These are phyloP conservation scores for Acorus gramineus DNA, from an alignment of 106 monocot species.

Conservation along the genomic window DNA sequence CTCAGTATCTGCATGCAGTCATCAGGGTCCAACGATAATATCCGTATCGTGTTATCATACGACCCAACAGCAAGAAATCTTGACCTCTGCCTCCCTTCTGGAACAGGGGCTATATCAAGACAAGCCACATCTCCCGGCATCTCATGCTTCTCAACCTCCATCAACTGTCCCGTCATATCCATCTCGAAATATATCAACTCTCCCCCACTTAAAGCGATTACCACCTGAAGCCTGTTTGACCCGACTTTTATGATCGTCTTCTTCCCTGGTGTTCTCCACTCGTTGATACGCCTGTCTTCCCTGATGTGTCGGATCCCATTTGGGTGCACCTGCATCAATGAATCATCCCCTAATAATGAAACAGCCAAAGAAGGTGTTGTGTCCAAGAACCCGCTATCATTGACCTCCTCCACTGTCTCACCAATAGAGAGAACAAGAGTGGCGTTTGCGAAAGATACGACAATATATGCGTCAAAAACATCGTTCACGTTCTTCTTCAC, in stretches of 20 bases:
- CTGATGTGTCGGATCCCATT: slow-evolving; percentile 94
- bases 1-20: slow-evolving; percentile 96
- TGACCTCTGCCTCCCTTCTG: slow-evolving; percentile 90
- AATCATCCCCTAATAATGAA: slow-evolving; percentile 85
- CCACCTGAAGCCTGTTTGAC: slow-evolving; percentile 89
- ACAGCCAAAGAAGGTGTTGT: slow-evolving; percentile 88
- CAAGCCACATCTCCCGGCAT: slow-evolving; percentile 99
- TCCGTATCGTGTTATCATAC: slow-evolving; percentile 91
- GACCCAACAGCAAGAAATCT: slow-evolving; percentile 96
- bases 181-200: slow-evolving; percentile 98
- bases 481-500: slow-evolving; percentile 92
- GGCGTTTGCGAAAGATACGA: slow-evolving; percentile 85
- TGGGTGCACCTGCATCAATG: slow-evolving; percentile 97
- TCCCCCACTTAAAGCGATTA: slow-evolving; percentile 93
- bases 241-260: slow-evolving; percentile 98
- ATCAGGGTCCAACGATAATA: slow-evolving; percentile 91
- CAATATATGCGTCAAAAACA: slow-evolving; percentile 97
- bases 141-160: slow-evolving; percentile 97
- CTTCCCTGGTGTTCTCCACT: slow-evolving; percentile 99
- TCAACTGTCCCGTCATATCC: slow-evolving; percentile 92
- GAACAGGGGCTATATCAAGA: slow-evolving; percentile 92
- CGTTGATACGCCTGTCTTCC: slow-evolving; percentile 94
- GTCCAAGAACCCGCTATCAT: slow-evolving; percentile 87
- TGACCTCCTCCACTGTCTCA: slow-evolving; percentile 97
- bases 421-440: slow-evolving; percentile 97